Base-by-base conservation (phyloP, 768 basidiomycete species). In the Kwoniella heveanensis region DNA sequence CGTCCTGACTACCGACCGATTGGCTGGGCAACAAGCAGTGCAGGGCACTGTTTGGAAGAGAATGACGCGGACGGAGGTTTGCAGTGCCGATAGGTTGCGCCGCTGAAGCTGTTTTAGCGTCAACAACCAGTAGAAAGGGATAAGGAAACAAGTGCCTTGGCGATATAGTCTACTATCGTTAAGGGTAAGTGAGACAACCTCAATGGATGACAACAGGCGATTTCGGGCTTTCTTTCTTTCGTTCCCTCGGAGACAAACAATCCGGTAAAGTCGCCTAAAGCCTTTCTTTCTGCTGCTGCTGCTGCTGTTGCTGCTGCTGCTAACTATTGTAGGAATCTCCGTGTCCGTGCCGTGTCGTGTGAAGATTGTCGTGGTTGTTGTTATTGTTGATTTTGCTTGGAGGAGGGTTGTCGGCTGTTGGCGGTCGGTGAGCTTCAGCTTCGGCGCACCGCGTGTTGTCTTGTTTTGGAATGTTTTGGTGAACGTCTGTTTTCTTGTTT, bases 161-260 rank as follows among this genome's bases (percentile, higher is more conserved):
- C n/a, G n/a, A n/a, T n/a, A n/a, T 44, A 44, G 39, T 10, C 39
- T 44, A 44, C 19, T 44, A 44, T 32, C n/a, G n/a, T 44, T 44
- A 44, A 44, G 39, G 39, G 39, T 44, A 44, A 44, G 39, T 44
- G 39, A 44, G 39, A 44, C 39, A 44, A 44, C 7, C 32, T 36
- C 32, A 7, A 36, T 13, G 13, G 32, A 7, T 7, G 13, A 7
- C 32, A 7, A 7, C 13, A 6, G 7, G 6, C 32, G 6, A 10
- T 9, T 44, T 17, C 10, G 10, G 39, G 8, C 17, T 44, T 44
- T 9, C 10, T 44, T 44, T 19, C 39, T 17, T 44, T 44, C 39
- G 39, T 8, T 10, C 10, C 10, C 19, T 32, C 32, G 32, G 32
- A 32, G 32, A 5, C 5, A 5, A 32, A 32, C 32, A 13, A 32